Evolutionary conservation across 1,284 basidiomycete genomes (phyloP), one percentile per base, ranked within the genome.

Genomic region (Moesziomyces antarcticus): DNA sequence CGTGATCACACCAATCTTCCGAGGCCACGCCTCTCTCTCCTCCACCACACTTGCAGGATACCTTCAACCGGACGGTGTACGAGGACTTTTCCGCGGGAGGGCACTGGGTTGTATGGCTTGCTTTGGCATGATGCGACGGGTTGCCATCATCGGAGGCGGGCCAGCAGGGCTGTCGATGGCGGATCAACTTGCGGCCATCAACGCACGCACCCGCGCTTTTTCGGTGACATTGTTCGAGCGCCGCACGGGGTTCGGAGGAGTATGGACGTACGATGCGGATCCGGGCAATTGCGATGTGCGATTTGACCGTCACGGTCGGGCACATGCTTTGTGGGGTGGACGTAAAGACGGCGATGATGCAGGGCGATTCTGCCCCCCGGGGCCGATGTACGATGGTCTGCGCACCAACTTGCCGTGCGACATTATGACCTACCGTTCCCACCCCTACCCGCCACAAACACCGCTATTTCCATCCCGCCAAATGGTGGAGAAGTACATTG

Each of bases 91-190:
- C 25, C 25, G 25, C 25, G 8, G 25, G 25, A 7, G 25, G 5
- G 5, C 6, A 27, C 25, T 27, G n/a, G n/a, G n/a, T n/a, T n/a
- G 25, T 27, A 27, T 27, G 25, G 25, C 25, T 27, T 6, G 25
- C 8, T 27, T 27, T 27, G 25, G 25, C 25, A 25, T 25, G 21
- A 52, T 18, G 50, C 46, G 42, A 18, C 20, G 86, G 24, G 75
- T 87, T 20, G 86, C 85, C 5, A 73, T 87, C 35, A 82, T 87
- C 18, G 86, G 86, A 14, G 85, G 80, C 0, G 86, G 86, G 14
- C 80, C 85, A 18, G 74, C 84, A 0, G 86, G 86, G 0, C 74
- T 88, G 13, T 79, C 84, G 0, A 84, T 85, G 24, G 78, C 85
- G 8, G 82, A 84, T 46, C 85, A 87, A 56, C 63, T 85, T 3